phyloP scores from a whole-genome alignment of 768 basidiomycete genomes.

The Jaapia argillacea region DNA sequence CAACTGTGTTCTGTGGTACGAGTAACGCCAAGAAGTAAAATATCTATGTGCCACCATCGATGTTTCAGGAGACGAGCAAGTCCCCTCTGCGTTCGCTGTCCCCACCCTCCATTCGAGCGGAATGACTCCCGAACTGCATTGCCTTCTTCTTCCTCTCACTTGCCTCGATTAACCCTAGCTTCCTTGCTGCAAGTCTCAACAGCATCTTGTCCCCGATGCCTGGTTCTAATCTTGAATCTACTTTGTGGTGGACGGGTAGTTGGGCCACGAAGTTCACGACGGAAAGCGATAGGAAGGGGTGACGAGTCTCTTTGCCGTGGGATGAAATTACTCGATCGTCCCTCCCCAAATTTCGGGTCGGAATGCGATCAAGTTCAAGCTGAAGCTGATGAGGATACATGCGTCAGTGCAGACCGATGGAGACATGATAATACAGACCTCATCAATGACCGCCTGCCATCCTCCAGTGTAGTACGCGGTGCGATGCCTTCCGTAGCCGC shows the following conservation, averaged over 20 bases:
- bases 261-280: slow-evolving; percentile 69
- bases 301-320: slow-evolving; percentile 86
- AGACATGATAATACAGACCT: slow-evolving; percentile 35
- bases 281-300: slow-evolving; percentile 80
- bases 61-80: slow-evolving; percentile 8
- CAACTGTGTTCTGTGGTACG: not conserved
- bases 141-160: slow-evolving; percentile 79
- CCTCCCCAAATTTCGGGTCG: slow-evolving; percentile 81
- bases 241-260: slow-evolving; percentile 74
- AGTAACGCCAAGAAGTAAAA: not conserved
- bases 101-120: slow-evolving; percentile 69
- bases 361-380: slow-evolving; percentile 80
- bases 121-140: slow-evolving; percentile 94
- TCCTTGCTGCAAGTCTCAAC: slow-evolving; percentile 57
- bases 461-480: slow-evolving; percentile 56
- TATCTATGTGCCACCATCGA: not conserved
- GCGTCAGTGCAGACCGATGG: not conserved
- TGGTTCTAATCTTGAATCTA: slow-evolving; percentile 64
- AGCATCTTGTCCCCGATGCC: slow-evolving; percentile 89
- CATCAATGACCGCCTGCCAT: slow-evolving; percentile 72
- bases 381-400: slow-evolving; percentile 51
- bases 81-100: slow-evolving; percentile 45
- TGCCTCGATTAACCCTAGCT: slow-evolving; percentile 69
- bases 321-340: slow-evolving; percentile 92
- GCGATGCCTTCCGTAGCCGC: slow-evolving; percentile 88